Base-by-base conservation (phyloP, 1,139 yeast species). In the Pichia kudriavzevii region DNA sequence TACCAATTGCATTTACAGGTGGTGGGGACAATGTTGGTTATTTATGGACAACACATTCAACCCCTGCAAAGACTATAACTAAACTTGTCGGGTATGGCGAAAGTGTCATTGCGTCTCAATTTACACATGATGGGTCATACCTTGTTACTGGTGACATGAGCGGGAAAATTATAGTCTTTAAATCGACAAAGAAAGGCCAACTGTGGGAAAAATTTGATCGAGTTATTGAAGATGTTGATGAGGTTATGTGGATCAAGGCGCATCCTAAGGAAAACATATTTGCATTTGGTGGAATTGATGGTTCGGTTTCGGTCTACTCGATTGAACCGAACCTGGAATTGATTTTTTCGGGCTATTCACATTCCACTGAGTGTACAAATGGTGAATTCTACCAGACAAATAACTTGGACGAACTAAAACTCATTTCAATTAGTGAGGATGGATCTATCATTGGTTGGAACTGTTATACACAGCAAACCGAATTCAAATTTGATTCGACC, bases 261-360 rank as follows among this genome's bases (percentile, higher is more conserved):
- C 98, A 91, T 58, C 95, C 96, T 16, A 63, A 66, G 18, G 81
- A 79, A 44, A 69, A 74, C 21, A 72, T 78, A 39, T 84, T 91
- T 63, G 96, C 97, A n/a, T 84, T 85, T 53, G 97, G 98, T 41
- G 91, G 88, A 26, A 66, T 67, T 9, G 96, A 88, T 57, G 97
- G 98, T 2, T 79, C 95, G 0, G 94, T 88, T 11, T 91, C 96
- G 95, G 87, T 82, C 22, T 91, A 85, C 56, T 82, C 80, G 50
- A 69, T 87, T 31, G 79, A 75, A 45, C 72, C 72, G 28, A 59
- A 69, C n/a, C 57, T 78, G 39, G 79, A 71, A 29, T 84, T 79
- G 55, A 61, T 85, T 30, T 79, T 87, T 73, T 75, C 87, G 30
- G 91, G 94, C 19, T 80, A 75, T 54, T 74, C 79, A 22, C 96